Percentiles rank a stretch among this genome's conserved stretches.
phyloP scores from a whole-genome alignment of 202 grass and related monocot genomes.

The Schoenoplectus tabernaemontani region DNA sequence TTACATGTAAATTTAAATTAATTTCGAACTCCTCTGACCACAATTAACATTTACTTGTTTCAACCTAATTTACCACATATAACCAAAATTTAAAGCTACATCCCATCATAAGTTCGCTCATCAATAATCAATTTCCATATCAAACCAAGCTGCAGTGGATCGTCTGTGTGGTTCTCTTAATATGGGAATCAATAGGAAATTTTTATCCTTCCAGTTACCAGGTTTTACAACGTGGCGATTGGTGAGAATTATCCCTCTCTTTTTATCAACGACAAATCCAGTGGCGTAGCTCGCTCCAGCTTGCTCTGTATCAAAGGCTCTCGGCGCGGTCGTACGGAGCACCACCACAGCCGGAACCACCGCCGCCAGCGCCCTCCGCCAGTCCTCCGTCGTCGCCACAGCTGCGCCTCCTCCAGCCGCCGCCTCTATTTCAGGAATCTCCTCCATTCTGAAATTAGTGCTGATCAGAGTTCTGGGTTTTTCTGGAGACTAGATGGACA shows the following conservation, averaged over 20 bases:
- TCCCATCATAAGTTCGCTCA: neutral
- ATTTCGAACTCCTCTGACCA: neutral
- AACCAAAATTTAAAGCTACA: neutral
- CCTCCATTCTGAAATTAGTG: neutral
- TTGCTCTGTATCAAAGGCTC: constrained; percentile 87
- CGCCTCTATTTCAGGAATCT: constrained; percentile 21
- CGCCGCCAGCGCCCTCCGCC: constrained; percentile 65
- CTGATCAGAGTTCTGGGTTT: constrained; percentile 2
- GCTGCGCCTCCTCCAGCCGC: constrained; percentile 17
- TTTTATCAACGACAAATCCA: constrained; percentile 91
- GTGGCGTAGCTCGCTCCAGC: constrained; percentile 97
- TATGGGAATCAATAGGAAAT: neutral
- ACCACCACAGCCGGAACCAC: constrained; percentile 97
- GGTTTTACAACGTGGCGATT: constrained; percentile 97
- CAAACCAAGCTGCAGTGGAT: neutral
- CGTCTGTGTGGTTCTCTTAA: neutral
- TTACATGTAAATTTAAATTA: neutral
- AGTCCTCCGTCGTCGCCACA: constrained; percentile 73
- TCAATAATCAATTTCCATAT: constrained; percentile 8
- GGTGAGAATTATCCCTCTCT: constrained; percentile 84
- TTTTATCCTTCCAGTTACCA: constrained; percentile 28
- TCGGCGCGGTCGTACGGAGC: constrained; percentile 79
- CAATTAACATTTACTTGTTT: neutral
- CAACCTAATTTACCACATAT: constrained; percentile 12
- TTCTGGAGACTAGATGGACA: neutral